phyloP scores from a whole-genome alignment of 2,329 filamentous ascomycete species.

The Coccinonectria pachysandricola region DNA sequence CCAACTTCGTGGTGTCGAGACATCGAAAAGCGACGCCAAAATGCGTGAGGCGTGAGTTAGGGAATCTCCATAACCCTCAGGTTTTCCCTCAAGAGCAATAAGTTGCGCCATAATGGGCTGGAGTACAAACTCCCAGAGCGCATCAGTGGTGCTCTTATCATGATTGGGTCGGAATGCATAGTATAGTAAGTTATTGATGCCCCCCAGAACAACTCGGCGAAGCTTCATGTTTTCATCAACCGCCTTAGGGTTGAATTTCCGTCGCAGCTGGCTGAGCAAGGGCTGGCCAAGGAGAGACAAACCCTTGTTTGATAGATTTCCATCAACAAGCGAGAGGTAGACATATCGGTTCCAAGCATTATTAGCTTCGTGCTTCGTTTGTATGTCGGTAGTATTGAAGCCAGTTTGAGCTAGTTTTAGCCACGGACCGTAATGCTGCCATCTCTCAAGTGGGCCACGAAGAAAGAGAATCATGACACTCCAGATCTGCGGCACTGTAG shows the following conservation, averaged over 20 bases:
- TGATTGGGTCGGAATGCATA: conserved; percentile 68
- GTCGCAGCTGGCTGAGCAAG: conserved; percentile 56
- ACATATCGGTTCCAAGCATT: conserved; percentile 79
- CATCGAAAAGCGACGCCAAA: conserved; percentile 60
- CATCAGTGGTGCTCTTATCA: conserved; percentile 55
- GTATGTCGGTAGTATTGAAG: conserved; percentile 67
- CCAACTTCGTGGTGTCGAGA: conserved; percentile 53
- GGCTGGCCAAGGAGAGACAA: conserved; percentile 50
- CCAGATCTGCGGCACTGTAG: conserved; percentile 80
- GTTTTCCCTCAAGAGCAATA: conserved; percentile 29
- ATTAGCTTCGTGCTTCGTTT: conserved; percentile 66
- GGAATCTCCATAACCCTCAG: conserved; percentile 36
- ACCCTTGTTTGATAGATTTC: conserved; percentile 37
- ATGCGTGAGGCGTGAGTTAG: conserved; percentile 53
- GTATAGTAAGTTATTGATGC: conserved; percentile 73
- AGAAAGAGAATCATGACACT: conserved; percentile 71
- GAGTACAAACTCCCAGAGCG: conserved; percentile 70
- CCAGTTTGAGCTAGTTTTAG: conserved; percentile 69
- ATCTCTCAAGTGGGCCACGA: conserved; percentile 53
- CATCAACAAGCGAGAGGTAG: conserved; percentile 58
- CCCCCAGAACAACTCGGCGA: conserved; percentile 49
- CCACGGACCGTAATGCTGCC: conserved; percentile 67
- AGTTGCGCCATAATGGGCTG: conserved; percentile 51
- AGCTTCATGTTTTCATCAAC: conserved; percentile 40
- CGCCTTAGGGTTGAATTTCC: conserved; percentile 48